Percentiles rank a stretch among this genome's conserved stretches.
phyloP scores from a whole-genome alignment of 2,329 filamentous ascomycete genomes.

The Thelonectria discophora region DNA sequence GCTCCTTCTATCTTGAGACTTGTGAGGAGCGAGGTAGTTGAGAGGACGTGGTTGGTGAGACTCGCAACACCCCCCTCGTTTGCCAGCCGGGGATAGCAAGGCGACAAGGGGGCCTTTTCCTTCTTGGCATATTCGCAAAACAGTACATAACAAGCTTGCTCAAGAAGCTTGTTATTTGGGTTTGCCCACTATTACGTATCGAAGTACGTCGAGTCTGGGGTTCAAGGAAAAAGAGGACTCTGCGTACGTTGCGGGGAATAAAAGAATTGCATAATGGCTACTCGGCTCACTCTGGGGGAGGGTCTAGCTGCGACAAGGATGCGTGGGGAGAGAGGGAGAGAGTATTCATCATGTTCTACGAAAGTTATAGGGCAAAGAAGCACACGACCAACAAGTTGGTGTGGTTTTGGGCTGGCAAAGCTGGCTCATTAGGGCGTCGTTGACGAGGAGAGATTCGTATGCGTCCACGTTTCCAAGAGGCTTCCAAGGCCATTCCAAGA shows the following conservation, averaged over 20 bases:
- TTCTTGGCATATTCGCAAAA: background rate
- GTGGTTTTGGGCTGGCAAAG: too few species aligned
- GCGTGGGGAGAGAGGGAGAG: background rate
- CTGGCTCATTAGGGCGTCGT: background rate
- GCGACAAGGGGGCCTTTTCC: background rate
- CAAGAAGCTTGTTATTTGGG: slow-evolving; percentile 21
- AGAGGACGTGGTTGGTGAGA: too few species aligned
- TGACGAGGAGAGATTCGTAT: background rate
- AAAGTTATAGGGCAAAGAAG: background rate
- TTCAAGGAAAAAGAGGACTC: slow-evolving; percentile 7
- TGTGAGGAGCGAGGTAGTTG: too few species aligned
- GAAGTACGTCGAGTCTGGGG: slow-evolving; percentile 8
- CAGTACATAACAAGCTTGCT: background rate
- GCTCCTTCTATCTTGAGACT: too few species aligned
- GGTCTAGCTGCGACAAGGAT: slow-evolving; percentile 4
- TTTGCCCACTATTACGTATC: slow-evolving; percentile 31
- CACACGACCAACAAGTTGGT: background rate
- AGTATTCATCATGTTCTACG: background rate
- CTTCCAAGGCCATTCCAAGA: slow-evolving; percentile 35
- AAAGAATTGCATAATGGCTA: slow-evolving; percentile 20
- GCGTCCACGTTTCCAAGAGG: too few species aligned
- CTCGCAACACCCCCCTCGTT: too few species aligned
- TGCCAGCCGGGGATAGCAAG: background rate
- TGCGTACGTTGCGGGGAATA: slow-evolving; percentile 28
- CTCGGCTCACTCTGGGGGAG: slow-evolving; percentile 37